Conservation (phyloP, 2,329 filamentous ascomycete genomes). For the Alternaria ethzedia region DNA sequence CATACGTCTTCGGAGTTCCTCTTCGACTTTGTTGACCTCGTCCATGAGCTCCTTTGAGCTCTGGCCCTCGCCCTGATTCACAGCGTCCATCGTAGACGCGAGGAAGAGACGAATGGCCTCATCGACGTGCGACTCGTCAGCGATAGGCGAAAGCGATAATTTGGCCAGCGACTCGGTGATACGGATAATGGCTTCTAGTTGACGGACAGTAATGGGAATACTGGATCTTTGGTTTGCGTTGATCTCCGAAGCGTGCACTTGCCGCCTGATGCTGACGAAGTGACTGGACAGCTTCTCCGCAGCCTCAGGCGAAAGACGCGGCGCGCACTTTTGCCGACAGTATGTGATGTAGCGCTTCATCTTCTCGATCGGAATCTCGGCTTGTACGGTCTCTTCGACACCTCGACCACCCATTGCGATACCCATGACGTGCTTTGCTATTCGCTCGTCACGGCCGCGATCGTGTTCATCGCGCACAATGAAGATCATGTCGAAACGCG, state of each 20-base stretch:
- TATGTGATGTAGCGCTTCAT: conserved; percentile 98
- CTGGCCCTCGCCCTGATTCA: conserved; percentile 80
- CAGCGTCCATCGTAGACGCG: conserved; percentile 96
- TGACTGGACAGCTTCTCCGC: conserved; percentile 96
- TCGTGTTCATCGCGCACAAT: conserved; percentile 97
- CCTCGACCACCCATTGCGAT: conserved; percentile 93
- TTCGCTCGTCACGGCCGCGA: conserved; percentile 84
- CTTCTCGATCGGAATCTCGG: conserved; percentile 92
- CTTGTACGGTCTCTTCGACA: conserved; percentile 79
- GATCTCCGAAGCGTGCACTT: conserved; percentile 89
- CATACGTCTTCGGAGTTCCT: conserved; percentile 83
- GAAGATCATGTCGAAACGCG: conserved; percentile 99
- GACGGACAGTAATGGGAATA: conserved; percentile 96
- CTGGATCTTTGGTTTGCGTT: conserved; percentile 89
- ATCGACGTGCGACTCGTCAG: conserved; percentile 90
- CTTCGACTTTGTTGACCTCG: conserved; percentile 84
- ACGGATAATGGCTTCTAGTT: conserved; percentile 95
- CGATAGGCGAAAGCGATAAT: conserved; percentile 81
- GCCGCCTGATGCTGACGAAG: conserved; percentile 93
- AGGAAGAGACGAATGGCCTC: conserved; percentile 97
- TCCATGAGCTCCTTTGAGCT: conserved; percentile 90
- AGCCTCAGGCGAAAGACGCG: conserved; percentile 85
- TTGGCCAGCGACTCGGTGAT: conserved; percentile 97
- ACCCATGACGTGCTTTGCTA: conserved; percentile 95
- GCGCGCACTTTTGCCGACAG: conserved; percentile 93